Base-by-base conservation (phyloP, 2,329 filamentous ascomycete species). In the Hymenoscyphus linearis region DNA sequence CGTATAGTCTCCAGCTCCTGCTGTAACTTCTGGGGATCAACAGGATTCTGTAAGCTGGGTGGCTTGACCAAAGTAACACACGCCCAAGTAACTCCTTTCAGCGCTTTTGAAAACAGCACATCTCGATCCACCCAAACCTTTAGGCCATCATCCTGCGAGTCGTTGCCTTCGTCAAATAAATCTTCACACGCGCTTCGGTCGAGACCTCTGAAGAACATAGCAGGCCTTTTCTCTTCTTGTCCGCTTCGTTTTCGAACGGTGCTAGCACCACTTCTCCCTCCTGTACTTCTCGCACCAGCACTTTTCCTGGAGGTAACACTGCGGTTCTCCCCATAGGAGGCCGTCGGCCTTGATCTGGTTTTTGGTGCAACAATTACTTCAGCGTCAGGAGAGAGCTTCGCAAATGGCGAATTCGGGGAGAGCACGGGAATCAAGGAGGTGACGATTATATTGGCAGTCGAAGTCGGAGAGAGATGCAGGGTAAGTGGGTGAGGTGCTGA, bases 331-430 rank as follows among this genome's bases (percentile, higher is more conserved):
- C 86, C 84, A n/a, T 80, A 84, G 62, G 77, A 82, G 60, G 87
- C 84, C 3, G 85, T 79, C 36, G 82, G 77, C 73, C 90, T 92
- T 50, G 89, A 82, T 60, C 93, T 85, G 27, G 88, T 89, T 77
- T 99, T 99, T 0, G 95, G 95, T 3, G 95, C 95, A 63, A 99
- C 95, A 66, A 98, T 96, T 56, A 99, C 93, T 76, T 99, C 95
- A 25, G 93, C 93, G 72, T 98, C 92, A 0, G 93, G 90, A 0
- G 91, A 89, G 57, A 99, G 90, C 75, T 97, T 98, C 27, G 90
- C 91, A 72, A 99, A 99, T 0, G 90, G 82, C 1, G 85, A 82
- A 55, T 86, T 84, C 2, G 84, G 78, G 1, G 89, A 75, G 3
- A 87, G 85, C 0, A 85, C 79, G 1, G 95, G 95, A 1, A 88